These are phyloP conservation scores for Pugionium dolabratum DNA, from an alignment of 345 rosid species.

Conservation along the genomic window DNA sequence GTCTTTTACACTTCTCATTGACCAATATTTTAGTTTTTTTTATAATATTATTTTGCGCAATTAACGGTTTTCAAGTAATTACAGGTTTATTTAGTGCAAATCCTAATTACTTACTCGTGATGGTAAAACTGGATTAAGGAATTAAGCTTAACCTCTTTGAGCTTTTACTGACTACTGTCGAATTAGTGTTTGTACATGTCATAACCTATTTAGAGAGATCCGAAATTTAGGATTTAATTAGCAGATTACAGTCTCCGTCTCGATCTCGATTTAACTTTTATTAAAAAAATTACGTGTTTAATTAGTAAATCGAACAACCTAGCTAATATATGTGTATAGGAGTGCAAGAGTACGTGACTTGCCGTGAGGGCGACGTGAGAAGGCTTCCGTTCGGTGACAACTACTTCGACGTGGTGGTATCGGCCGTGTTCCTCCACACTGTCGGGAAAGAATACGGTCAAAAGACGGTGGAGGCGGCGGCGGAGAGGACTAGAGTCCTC, in stretches of 20 bases:
- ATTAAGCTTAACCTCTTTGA: too few species aligned
- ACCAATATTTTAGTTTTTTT: slow-evolving; percentile 10
- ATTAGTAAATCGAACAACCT: neutral
- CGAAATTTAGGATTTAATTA: too few species aligned
- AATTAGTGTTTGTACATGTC: too few species aligned
- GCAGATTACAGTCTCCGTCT: too few species aligned
- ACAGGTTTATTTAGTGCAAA: too few species aligned
- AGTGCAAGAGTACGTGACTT: slow-evolving; percentile 92
- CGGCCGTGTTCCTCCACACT: slow-evolving; percentile 78
- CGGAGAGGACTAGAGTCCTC: slow-evolving; percentile 77
- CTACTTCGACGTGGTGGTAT: slow-evolving; percentile 93
- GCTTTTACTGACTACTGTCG: too few species aligned
- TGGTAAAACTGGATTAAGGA: too few species aligned
- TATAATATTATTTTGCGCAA: neutral
- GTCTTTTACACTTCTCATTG: slow-evolving; percentile 3
- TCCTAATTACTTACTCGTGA: too few species aligned
- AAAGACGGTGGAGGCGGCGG: slow-evolving; percentile 86
- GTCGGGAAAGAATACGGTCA: slow-evolving; percentile 84
- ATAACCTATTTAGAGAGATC: too few species aligned
- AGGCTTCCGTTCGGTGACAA: slow-evolving; percentile 77
- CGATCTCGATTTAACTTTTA: too few species aligned
- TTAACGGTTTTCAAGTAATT: neutral
- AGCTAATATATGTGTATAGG: slow-evolving; percentile 42
- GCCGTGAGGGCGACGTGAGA: slow-evolving; percentile 88
- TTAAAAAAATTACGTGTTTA: neutral